Evolutionary conservation across 1,284 basidiomycete genomes (phyloP), one percentile per base, ranked within the genome.

Genomic region (Puccinia triticina): DNA sequence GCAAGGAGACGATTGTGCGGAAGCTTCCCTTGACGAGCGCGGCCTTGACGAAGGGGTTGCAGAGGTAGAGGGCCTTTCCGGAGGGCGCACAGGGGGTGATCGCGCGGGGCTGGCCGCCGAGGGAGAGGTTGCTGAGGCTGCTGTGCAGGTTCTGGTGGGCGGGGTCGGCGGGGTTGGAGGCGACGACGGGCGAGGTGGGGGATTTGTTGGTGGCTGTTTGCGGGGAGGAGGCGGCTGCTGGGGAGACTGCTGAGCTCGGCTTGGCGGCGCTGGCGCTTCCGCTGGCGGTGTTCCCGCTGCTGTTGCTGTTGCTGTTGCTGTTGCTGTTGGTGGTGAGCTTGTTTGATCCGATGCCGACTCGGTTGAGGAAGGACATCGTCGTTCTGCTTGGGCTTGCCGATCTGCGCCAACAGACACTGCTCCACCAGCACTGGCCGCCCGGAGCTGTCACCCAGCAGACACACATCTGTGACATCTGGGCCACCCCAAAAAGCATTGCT

Each of bases 21-120:
- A 98, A 98, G 87, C 95, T 96, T 23, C 96, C 96, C 88, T 98
- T 98, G 84, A 99, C 96, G 43, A 99, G 90, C 0, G 96, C 95
- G 0, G 95, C 94, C 86, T 98, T 95, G 77, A 96, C 95, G 86
- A 99, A 99, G 4, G 95, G 95, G 85, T 93, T 94, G 87, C 93
- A 94, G n/a, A 96, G 90, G 87, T 95, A 96, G 43, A 97, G 89
- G 0, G 94, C 93, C 85, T 93, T 86, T 48, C 84, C 71, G 67
- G 84, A 74, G 16, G 80, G 80, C 3, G 69, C 71, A 43, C 59
- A 82, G 23, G 80, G 59, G 32, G 72, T 75, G 40, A 82, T 61
- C 55, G 80, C 80, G 26, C 80, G n/a, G 21, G 55, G 40, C 26
- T 74, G 69, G 18, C 43, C 23, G 1, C 37, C 37, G 55, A 82